These are phyloP conservation scores for Daedaleopsis nitida DNA, from an alignment of 768 basidiomycete species.

Conservation along the genomic window DNA sequence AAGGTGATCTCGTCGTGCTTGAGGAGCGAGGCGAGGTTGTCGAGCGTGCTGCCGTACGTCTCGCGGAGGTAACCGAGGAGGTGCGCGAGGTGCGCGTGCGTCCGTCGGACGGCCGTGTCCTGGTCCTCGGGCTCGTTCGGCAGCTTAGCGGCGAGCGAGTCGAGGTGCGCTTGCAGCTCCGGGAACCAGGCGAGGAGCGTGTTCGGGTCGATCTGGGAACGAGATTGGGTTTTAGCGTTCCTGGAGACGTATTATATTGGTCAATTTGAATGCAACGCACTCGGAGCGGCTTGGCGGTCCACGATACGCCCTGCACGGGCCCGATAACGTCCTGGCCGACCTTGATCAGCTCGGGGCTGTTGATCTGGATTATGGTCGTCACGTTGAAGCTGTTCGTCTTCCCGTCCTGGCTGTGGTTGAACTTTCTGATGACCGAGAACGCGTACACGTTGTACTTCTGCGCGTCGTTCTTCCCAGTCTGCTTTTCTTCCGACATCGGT, in stretches of 20 bases:
- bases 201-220: conserved; percentile 52
- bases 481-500: conserved; percentile 8
- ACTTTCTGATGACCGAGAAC: conserved; percentile 30
- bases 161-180: conserved; percentile 46
- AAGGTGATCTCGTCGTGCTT: conserved; percentile 61
- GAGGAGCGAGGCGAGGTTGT: conserved; percentile 49
- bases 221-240: conserved; percentile 11
- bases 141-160: conserved; percentile 37
- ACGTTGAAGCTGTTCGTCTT: conserved; percentile 25
- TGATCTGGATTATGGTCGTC: conserved; percentile 45
- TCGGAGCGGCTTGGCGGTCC: conserved; percentile 60
- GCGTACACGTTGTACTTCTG: conserved; percentile 29
- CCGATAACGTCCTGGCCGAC: conserved; percentile 61
- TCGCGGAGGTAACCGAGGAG: conserved; percentile 51
- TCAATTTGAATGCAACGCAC: conserved; percentile 30
- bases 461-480: conserved; percentile 13
- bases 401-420: conserved; percentile 24
- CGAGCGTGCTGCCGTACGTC: conserved; percentile 53
- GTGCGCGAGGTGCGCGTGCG: conserved; percentile 49
- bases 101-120: conserved; percentile 36
- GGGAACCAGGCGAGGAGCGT: conserved; percentile 56
- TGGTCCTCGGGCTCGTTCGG: conserved; percentile 42
- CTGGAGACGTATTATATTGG: not conserved
- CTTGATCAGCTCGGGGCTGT: conserved; percentile 58
- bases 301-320: conserved; percentile 60